Conservation (phyloP, 208 protist species). For the Jaenimonas drosophilae region DNA sequence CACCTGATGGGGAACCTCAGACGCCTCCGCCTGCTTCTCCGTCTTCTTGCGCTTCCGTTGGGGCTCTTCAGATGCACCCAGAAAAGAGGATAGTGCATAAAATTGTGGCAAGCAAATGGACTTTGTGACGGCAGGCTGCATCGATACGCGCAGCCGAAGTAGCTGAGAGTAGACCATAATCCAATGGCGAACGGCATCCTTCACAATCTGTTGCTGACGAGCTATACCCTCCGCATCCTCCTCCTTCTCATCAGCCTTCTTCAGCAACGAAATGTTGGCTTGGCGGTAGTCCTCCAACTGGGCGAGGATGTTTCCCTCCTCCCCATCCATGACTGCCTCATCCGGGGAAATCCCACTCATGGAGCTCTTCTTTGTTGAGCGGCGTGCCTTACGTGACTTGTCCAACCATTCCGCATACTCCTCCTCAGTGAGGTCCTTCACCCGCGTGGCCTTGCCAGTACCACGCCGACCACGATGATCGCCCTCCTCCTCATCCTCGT, state of each 20-base stretch:
- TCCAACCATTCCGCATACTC: slow-evolving; percentile 67
- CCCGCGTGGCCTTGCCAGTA: slow-evolving; percentile 5
- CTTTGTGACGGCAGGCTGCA: slow-evolving; percentile 56
- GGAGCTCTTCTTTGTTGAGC: neutral
- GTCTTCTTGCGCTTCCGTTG: slow-evolving; percentile 3
- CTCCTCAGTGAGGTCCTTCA: slow-evolving; percentile 57
- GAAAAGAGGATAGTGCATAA: slow-evolving; percentile 53
- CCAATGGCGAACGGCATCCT: slow-evolving; percentile 15
- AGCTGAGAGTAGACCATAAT: slow-evolving; percentile 68
- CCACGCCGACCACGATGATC: neutral
- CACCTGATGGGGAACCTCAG: slow-evolving; percentile 1
- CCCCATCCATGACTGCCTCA: slow-evolving; percentile 5
- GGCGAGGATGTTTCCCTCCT: slow-evolving; percentile 27
- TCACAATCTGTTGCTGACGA: too few species aligned
- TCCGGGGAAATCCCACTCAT: neutral
- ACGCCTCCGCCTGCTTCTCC: neutral
- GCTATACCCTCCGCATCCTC: slow-evolving; percentile 5
- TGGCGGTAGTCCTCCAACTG: slow-evolving; percentile 27
- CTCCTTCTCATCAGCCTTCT: slow-evolving; percentile 8
- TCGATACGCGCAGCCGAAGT: slow-evolving; percentile 52
- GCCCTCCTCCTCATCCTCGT: slow-evolving; percentile 7
- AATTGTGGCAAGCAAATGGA: slow-evolving; percentile 69
- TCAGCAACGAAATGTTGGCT: slow-evolving; percentile 19
- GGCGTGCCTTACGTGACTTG: slow-evolving; percentile 12
- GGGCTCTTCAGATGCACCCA: slow-evolving; percentile 1